phyloP scores from a whole-genome alignment of 1,139 yeast genomes.

The Taiozyma sp. region DNA sequence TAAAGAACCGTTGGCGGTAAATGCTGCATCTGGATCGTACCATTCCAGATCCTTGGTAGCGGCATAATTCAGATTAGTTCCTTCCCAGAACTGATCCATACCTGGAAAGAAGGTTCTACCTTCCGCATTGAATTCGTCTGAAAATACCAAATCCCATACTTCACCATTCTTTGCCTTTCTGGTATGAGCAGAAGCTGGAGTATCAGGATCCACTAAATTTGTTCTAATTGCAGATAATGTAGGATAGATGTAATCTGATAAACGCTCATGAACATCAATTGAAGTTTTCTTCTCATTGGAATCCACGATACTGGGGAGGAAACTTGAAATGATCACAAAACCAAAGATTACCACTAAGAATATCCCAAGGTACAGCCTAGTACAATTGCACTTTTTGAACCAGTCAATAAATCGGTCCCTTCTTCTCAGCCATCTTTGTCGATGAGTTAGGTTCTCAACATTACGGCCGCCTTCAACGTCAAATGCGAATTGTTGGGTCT shows the following conservation, averaged over 20 bases:
- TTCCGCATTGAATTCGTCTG: conserved; percentile 79
- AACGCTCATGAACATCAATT: conserved; percentile 30
- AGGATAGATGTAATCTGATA: conserved; percentile 49
- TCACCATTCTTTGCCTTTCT: conserved; percentile 49
- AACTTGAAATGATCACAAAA: neutral
- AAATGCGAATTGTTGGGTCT: no score
- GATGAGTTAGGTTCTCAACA: neutral
- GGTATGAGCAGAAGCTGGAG: conserved; percentile 47
- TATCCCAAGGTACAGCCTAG: neutral
- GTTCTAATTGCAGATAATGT: conserved; percentile 53
- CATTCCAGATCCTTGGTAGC: conserved; percentile 84
- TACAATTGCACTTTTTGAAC: neutral
- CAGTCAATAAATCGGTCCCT: neutral
- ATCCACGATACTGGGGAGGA: neutral
- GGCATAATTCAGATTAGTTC: conserved; percentile 70
- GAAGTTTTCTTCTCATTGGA: neutral
- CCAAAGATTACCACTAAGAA: neutral
- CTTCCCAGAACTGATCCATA: conserved; percentile 77
- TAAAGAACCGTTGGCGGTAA: conserved; percentile 64
- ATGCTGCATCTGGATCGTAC: conserved; percentile 81
- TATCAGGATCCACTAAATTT: conserved; percentile 68
- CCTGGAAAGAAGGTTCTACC: conserved; percentile 82
- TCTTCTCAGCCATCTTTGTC: neutral
- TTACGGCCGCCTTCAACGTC: neutral
- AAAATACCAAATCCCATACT: conserved; percentile 67